Conservation (phyloP, 2,329 filamentous ascomycete genomes). For the Berkeleyomyces basicola region DNA sequence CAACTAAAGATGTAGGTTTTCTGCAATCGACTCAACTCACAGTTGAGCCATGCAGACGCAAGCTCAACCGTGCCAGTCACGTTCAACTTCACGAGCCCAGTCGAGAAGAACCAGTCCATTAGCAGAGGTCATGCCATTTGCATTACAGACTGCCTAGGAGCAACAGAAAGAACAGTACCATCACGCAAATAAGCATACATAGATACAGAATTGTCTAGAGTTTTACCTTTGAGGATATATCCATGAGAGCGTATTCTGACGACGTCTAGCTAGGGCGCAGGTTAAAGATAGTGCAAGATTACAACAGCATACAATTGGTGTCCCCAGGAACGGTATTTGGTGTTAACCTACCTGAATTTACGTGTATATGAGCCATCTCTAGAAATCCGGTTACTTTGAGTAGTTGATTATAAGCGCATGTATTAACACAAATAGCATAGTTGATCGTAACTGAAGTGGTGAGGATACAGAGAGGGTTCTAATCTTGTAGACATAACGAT, state of each 20-base stretch:
- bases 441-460: too few species aligned
- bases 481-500: too few species aligned
- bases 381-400: too few species aligned
- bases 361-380: too few species aligned
- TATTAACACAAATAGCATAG: too few species aligned
- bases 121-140: neutral
- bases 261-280: neutral
- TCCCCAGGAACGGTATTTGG: too few species aligned
- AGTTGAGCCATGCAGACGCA: neutral
- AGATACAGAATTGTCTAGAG: neutral
- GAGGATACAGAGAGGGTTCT: too few species aligned
- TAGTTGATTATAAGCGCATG: too few species aligned
- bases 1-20: slow-evolving; percentile 39
- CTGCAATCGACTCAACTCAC: neutral
- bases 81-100: neutral
- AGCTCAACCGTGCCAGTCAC: neutral
- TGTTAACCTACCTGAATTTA: too few species aligned
- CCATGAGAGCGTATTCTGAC: neutral
- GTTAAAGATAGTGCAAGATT: too few species aligned
- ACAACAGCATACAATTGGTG: too few species aligned
- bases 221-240: neutral
- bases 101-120: neutral
- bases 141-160: neutral
- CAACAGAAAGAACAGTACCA: neutral
- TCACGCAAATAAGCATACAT: neutral